These are phyloP conservation scores for Echria macrotheca DNA, from an alignment of 495 filamentous ascomycete genomes.

Conservation along the genomic window DNA sequence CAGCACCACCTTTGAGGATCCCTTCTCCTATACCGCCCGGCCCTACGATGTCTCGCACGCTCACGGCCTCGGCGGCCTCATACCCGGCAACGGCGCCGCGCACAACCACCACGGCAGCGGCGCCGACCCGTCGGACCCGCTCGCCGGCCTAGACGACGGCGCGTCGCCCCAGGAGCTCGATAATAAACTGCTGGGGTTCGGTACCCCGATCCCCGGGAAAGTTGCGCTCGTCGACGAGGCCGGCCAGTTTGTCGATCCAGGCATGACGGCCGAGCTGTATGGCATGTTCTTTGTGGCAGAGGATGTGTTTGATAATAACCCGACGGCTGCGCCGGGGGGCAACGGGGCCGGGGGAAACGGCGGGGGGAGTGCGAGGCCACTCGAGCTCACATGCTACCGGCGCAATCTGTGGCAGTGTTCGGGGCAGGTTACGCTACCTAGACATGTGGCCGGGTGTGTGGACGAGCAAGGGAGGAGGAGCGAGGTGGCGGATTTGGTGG, in stretches of 20 bases:
- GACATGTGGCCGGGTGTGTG: constrained; percentile 65
- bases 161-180: constrained; percentile 37
- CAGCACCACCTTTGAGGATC: constrained; percentile 60
- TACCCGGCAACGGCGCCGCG: constrained; percentile 11
- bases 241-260: constrained; percentile 43
- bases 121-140: constrained; percentile 35
- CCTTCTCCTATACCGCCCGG: constrained; percentile 51
- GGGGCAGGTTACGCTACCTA: constrained; percentile 71
- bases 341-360: constrained; percentile 35
- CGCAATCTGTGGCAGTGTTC: constrained; percentile 87
- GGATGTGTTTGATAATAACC: constrained; percentile 53
- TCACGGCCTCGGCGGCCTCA: background rate
- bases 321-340: no score
- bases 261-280: constrained; percentile 76
- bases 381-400: constrained; percentile 87
- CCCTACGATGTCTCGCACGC: constrained; percentile 42
- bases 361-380: constrained; percentile 49
- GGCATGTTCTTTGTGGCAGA: constrained; percentile 97
- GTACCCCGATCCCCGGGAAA: constrained; percentile 55
- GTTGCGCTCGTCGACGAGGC: constrained; percentile 49
- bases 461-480: constrained; percentile 74
- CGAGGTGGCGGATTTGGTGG: constrained; percentile 66
- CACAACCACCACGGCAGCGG: constrained; percentile 20
- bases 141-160: constrained; percentile 24
- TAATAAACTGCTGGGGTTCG: constrained; percentile 62